Conservation (phyloP, 192 early-diverging fungal species). For the Umbelopsis vinacea region DNA sequence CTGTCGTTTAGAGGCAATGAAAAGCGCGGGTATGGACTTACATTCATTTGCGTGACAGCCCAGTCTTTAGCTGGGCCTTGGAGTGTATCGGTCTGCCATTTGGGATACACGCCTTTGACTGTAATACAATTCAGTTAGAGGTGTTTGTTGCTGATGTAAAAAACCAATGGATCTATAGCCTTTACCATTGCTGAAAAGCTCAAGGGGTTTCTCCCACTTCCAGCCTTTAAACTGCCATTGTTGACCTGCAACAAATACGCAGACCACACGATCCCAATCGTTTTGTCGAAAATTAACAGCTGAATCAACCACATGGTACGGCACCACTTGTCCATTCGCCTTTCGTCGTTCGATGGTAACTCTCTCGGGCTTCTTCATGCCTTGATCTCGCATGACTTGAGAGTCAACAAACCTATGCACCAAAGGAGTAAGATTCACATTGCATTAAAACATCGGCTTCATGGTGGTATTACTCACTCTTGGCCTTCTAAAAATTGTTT, state of each 20-base stretch:
- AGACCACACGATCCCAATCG: constrained; percentile 90
- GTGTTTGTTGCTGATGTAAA: too few species aligned
- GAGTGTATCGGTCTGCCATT: constrained; percentile 56
- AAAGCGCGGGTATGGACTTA: constrained; percentile 41
- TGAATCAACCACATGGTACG: constrained; percentile 84
- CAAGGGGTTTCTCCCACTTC: constrained; percentile 83
- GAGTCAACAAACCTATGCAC: constrained; percentile 61
- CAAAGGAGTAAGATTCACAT: not conserved
- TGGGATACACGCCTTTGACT: constrained; percentile 67
- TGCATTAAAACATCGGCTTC: not conserved
- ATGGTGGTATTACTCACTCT: constrained; percentile 49
- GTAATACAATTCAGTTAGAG: not conserved
- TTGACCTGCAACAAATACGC: constrained; percentile 89
- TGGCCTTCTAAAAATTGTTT: constrained; percentile 81
- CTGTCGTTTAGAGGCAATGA: too few species aligned
- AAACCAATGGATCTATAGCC: too few species aligned
- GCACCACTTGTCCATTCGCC: constrained; percentile 51
- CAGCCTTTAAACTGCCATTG: constrained; percentile 95
- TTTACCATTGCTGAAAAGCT: constrained; percentile 75
- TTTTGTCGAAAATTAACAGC: constrained; percentile 70
- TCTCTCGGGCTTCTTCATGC: constrained; percentile 67
- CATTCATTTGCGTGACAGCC: constrained; percentile 56
- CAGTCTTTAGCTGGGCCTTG: constrained; percentile 46
- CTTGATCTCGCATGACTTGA: constrained; percentile 63
- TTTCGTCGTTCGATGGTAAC: constrained; percentile 68